Base-by-base conservation (phyloP, 1,284 basidiomycete species). In the Pyrrhoderma noxium region DNA sequence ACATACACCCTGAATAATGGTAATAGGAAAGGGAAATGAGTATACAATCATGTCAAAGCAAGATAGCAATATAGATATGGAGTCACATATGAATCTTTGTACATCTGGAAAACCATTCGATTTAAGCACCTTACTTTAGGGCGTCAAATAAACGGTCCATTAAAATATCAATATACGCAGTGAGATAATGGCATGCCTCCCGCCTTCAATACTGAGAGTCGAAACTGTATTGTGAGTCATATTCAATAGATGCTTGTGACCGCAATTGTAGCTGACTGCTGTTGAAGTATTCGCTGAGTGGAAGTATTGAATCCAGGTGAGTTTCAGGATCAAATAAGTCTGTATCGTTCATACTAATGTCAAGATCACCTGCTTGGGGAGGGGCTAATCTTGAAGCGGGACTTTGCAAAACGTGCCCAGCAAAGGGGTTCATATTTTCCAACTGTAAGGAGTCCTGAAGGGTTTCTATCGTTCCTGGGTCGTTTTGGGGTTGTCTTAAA, bases 231-330 rank as follows among this genome's bases (percentile, higher is more conserved):
- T 51, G 49, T 3, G 49, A 55, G 35, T 51, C 53, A 31, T 47
- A 47, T 14, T 38, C 31, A 39, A 51, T 51, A 13, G 53, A 44
- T 21, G 53, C 53, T 18, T 55, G 53, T n/a, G 53, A 42, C 11
- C 46, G 49, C 18, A 55, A 38, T 39, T 45, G 45, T 19, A 35
- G 40, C 21, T 55, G 42, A 22, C 23, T 18, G 21, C 31, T 19
- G 14, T 49, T 45, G 7, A 34, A 34, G 18, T 37, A 25, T 36
- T 54, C 47, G 21, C 39, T 54, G 22, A 54, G 49, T n/a, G 21
- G 19, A 41, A 43, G 52, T 11, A 54, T 49, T 34, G 47, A 50
- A n/a, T n/a, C n/a, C n/a, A n/a, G n/a, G n/a, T 13, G 47, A 38
- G 21, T 53, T 47, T 9, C 43, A 19, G 23, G 41, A n/a, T 21